phyloP scores from a whole-genome alignment of 2,329 filamentous ascomycete species.

The Phialemoniopsis sp. region DNA sequence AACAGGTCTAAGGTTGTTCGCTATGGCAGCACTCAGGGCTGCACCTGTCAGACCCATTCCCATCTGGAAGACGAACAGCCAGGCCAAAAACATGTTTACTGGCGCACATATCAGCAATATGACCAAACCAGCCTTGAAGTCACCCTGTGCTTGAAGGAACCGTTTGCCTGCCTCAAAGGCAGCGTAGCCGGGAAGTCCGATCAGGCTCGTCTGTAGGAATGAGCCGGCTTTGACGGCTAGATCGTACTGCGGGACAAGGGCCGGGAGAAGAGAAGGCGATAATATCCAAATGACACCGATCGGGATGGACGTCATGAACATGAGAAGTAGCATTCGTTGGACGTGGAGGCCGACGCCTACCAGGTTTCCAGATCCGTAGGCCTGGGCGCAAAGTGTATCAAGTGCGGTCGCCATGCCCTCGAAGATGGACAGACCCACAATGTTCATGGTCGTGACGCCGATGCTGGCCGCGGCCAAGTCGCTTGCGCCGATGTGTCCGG shows the following conservation, averaged over 20 bases:
- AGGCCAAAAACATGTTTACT: conserved; percentile 42
- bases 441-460: conserved; percentile 49
- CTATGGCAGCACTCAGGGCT: conserved; percentile 42
- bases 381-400: conserved; percentile 47
- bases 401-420: conserved; percentile 46
- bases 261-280: conserved; percentile 38
- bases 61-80: conserved; percentile 37
- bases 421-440: too few relatives aligned
- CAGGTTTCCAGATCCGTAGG: conserved; percentile 43
- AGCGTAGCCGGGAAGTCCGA: conserved; percentile 48
- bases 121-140: conserved; percentile 43
- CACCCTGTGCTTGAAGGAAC: conserved; percentile 50
- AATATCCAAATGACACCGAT: conserved; percentile 43
- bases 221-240: conserved; percentile 42
- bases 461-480: conserved; percentile 48
- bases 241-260: conserved; percentile 40
- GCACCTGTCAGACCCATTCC: conserved; percentile 45
- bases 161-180: conserved; percentile 50
- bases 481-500: conserved; percentile 46
- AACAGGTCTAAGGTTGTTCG: conserved; percentile 42
- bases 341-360: conserved; percentile 45
- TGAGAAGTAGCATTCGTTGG: conserved; percentile 47
- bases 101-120: conserved; percentile 42
- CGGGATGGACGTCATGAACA: conserved; percentile 40
- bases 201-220: conserved; percentile 42